Percentiles rank a stretch among this genome's conserved stretches.
phyloP scores from a whole-genome alignment of 2,329 filamentous ascomycete species.

The Paecilomyces sp. region DNA sequence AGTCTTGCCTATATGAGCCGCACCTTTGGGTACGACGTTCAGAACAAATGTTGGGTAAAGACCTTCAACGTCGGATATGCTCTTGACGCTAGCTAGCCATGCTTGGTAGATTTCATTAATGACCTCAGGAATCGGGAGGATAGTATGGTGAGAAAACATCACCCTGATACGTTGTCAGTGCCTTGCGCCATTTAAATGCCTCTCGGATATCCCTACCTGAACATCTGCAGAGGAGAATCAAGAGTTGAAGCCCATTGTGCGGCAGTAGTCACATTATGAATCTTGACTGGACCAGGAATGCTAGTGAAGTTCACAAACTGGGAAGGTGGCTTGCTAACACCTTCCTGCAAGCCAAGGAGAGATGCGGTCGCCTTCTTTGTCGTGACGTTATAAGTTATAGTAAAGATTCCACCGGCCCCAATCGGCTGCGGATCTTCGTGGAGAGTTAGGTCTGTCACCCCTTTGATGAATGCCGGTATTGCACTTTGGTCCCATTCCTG shows the following conservation, averaged over 20 bases:
- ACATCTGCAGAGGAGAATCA: conserved; percentile 28
- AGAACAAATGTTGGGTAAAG: conserved; percentile 32
- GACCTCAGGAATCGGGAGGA: conserved; percentile 26
- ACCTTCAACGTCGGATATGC: conserved; percentile 28
- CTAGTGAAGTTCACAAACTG: conserved; percentile 25
- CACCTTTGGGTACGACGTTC: conserved; percentile 21
- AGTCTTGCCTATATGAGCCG: conserved; percentile 20
- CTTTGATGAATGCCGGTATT: conserved; percentile 18
- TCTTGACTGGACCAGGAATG: conserved; percentile 13
- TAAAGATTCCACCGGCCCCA: conserved; percentile 26
- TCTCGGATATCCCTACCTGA: conserved; percentile 16
- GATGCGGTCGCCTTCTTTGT: conserved; percentile 15
- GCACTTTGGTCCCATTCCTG: conserved; percentile 22
- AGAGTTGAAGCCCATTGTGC: conserved; percentile 18
- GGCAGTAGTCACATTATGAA: conserved; percentile 22
- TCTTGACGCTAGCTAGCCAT: conserved; percentile 28
- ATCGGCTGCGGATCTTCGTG: conserved; percentile 15
- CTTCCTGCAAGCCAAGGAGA: conserved; percentile 29
- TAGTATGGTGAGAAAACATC: conserved; percentile 30
- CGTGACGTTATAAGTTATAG: conserved; percentile 11
- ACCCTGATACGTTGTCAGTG: conserved; percentile 12
- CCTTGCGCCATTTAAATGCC: too few species aligned
- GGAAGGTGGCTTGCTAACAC: conserved; percentile 23
- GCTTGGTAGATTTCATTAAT: conserved; percentile 24
- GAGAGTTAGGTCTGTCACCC: conserved; percentile 16